Base-by-base conservation (phyloP, 164 flowering plant genomes). In the Malania oleifera region DNA sequence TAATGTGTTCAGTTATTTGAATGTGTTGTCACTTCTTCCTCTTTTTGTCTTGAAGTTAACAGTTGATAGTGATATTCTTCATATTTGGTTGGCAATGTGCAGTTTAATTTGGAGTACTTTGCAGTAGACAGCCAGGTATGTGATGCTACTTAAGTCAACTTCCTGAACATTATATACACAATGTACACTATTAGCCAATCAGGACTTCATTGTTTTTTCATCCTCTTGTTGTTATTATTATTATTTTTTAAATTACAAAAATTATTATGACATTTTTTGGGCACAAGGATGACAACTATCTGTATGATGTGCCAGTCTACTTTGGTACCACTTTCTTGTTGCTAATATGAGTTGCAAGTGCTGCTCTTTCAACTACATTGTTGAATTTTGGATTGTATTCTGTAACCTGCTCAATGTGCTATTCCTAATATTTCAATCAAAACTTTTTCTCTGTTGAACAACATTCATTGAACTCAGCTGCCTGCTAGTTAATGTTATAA, bases 41-140 rank as follows among this genome's bases (percentile, higher is more conserved):
- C 22, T 22, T 40, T 18, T 50, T 28, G 13, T 15, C 26, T n/a
- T 7, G 59, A 43, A 35, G 25, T 64, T 51, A 27, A 13, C 62
- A 55, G 18, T 51, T 55, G 49, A 56, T 54, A 18, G 14, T 61
- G 52, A 63, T 44, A 43, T 61, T 39, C 18, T 48, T 43, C 20
- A 64, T 15, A 26, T 52, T 51, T 69, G 52, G 68, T 35, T 68
- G 64, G 52, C 3, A 63, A 26, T 43, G 17, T 80, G 83, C 91
- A 95, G 99, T 85, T 95, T 96, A 95, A 95, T 70, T 77, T 91
- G 86, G 99, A 95, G 77, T 95, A 81, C 68, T 91, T 89, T 70
- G 76, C 99, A 1, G 80, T 91, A 27, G 99, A 95, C 67, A 87
- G 85, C 74, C 99, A 95, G 99, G 99, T 93, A 73, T 29, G 23